Conservation (phyloP, 495 filamentous ascomycete genomes). For the Lentithecium fluviatile region DNA sequence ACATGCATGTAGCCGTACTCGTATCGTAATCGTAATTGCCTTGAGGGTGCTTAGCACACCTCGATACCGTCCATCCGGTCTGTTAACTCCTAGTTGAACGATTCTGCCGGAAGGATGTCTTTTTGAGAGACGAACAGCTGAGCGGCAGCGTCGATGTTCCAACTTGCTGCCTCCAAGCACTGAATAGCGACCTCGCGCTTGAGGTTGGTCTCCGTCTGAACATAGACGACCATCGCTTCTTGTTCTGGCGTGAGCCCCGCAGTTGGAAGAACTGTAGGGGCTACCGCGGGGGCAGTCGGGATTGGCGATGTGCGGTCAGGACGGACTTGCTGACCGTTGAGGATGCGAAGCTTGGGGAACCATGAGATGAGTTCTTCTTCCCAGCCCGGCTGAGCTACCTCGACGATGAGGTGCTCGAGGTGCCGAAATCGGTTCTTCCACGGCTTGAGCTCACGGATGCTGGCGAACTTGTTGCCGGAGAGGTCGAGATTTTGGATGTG, state of each 20-base stretch:
- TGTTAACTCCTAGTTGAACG: slow-evolving; percentile 12
- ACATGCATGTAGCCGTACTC: no score
- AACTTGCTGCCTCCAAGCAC: slow-evolving; percentile 22
- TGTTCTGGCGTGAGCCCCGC: slow-evolving; percentile 13
- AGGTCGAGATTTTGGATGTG: slow-evolving; percentile 81
- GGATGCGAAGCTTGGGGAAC: slow-evolving; percentile 71
- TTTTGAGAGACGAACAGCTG: slow-evolving; percentile 13
- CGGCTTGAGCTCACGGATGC: slow-evolving; percentile 54
- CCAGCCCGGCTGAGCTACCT: slow-evolving; percentile 58
- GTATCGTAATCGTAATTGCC: no score
- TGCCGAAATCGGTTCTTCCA: slow-evolving; percentile 78
- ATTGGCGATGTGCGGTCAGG: slow-evolving; percentile 51
- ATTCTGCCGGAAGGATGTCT: slow-evolving; percentile 18
- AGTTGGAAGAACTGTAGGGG: background rate
- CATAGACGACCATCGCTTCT: slow-evolving; percentile 5
- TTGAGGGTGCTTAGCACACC: no score
- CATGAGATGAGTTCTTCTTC: slow-evolving; percentile 71
- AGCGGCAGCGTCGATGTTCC: slow-evolving; percentile 24
- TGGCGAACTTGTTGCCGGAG: slow-evolving; percentile 71
- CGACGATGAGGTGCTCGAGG: slow-evolving; percentile 75
- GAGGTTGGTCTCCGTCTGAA: slow-evolving; percentile 9
- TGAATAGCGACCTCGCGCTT: slow-evolving; percentile 11
- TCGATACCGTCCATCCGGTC: background rate
- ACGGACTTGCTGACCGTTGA: slow-evolving; percentile 71
- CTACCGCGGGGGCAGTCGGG: background rate